Conservation (phyloP, 192 early-diverging fungal species). For the Dispira simplex region DNA sequence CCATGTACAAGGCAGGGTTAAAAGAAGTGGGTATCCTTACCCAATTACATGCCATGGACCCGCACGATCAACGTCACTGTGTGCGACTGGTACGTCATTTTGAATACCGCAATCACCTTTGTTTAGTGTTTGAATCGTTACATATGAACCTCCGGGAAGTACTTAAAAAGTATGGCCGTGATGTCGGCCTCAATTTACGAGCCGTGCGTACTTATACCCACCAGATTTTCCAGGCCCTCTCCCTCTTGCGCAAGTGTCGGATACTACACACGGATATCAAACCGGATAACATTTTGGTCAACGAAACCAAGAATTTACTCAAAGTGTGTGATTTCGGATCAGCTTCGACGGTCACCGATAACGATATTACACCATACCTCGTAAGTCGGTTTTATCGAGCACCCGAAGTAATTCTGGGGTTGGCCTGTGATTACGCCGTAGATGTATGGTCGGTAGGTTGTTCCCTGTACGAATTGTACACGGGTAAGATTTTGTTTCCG, state of each 20-base stretch:
- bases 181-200: conserved; percentile 82
- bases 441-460: conserved; percentile 96
- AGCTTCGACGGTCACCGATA: conserved; percentile 73
- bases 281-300: conserved; percentile 93
- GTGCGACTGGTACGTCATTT: conserved; percentile 77
- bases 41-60: conserved; percentile 69
- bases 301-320: conserved; percentile 56
- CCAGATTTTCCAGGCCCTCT: conserved; percentile 76
- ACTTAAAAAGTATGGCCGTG: conserved; percentile 88
- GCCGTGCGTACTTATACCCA: conserved; percentile 84
- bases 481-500: conserved; percentile 89
- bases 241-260: conserved; percentile 62
- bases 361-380: conserved; percentile 91
- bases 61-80: conserved; percentile 74
- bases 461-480: conserved; percentile 90
- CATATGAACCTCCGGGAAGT: conserved; percentile 87
- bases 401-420: conserved; percentile 89
- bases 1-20: conserved; percentile 75
- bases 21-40: conserved; percentile 86
- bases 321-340: conserved; percentile 94
- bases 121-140: conserved; percentile 88
- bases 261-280: conserved; percentile 95
- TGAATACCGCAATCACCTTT: conserved; percentile 80
- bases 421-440: conserved; percentile 72
- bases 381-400: conserved; percentile 93